These are phyloP conservation scores for Barnettozyma pratensis DNA, from an alignment of 805 yeast genomes.

Conservation along the genomic window DNA sequence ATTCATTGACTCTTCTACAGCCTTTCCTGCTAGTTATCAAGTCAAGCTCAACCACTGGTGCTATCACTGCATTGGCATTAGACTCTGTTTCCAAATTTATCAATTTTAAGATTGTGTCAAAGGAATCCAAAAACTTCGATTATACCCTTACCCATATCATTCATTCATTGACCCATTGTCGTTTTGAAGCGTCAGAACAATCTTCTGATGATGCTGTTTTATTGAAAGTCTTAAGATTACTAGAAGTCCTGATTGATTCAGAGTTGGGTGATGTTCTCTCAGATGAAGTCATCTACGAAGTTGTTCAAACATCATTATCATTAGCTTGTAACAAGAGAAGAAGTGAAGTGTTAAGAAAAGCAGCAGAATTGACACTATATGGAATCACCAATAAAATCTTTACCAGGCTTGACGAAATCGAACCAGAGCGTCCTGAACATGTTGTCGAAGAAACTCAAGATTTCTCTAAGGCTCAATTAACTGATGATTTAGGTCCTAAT, in stretches of 20 bases:
- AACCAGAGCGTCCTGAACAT: conserved; percentile 36
- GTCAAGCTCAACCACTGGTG: conserved; percentile 81
- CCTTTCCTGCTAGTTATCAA: conserved; percentile 84
- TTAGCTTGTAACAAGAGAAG: conserved; percentile 90
- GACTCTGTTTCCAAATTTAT: conserved; percentile 71
- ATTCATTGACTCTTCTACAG: conserved; percentile 67
- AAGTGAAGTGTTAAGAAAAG: conserved; percentile 80
- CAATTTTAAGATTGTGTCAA: conserved; percentile 59
- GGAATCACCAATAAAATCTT: conserved; percentile 68
- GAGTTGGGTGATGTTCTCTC: conserved; percentile 61
- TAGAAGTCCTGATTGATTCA: conserved; percentile 65
- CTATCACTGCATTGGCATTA: conserved; percentile 77
- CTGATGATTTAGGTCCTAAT: conserved; percentile 43
- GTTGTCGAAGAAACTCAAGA: conserved; percentile 42
- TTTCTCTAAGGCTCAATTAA: conserved; percentile 43
- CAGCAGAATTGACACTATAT: conserved; percentile 80
- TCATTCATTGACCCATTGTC: conserved; percentile 79
- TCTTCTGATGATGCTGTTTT: conserved; percentile 88
- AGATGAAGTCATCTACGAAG: conserved; percentile 81
- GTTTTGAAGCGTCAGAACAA: conserved; percentile 93
- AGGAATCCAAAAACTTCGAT: conserved; percentile 47
- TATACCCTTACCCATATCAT: conserved; percentile 57
- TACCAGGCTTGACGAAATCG: conserved; percentile 49
- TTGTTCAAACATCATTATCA: conserved; percentile 84
- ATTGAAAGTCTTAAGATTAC: conserved; percentile 70